Conservation (phyloP, 1,139 yeast species). For the Protomyces macrosporus region DNA sequence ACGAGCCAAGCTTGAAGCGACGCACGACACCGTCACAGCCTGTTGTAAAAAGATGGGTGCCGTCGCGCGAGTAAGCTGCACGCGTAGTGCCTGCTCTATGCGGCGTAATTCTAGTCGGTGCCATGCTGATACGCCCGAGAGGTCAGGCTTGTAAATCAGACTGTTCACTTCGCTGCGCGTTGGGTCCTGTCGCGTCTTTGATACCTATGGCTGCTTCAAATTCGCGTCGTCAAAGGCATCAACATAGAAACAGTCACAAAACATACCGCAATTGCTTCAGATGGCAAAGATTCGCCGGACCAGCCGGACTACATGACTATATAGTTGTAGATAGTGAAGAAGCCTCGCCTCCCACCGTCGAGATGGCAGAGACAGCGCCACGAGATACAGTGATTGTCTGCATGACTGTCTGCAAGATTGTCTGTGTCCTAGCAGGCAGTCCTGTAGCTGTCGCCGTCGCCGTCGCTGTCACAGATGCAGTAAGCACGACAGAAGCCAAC, state of each 20-base stretch:
- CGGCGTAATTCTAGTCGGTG: conserved; percentile 6
- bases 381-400: background rate
- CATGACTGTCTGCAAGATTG: background rate
- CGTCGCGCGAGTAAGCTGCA: conserved; percentile 39
- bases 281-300: background rate
- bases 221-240: too few species aligned
- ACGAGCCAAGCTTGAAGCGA: conserved; percentile 38
- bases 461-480: too few species aligned
- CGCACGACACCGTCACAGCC: conserved; percentile 41
- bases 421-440: background rate
- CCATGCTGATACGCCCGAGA: background rate
- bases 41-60: conserved; percentile 39
- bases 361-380: background rate
- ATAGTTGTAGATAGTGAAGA: too few species aligned
- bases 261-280: too few species aligned
- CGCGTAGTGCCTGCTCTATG: conserved; percentile 40
- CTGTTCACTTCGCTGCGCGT: too few species aligned
- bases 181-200: too few species aligned
- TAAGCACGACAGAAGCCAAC: too few species aligned
- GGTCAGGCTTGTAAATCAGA: too few species aligned
- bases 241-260: background rate
- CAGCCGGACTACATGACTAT: background rate
- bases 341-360: too few species aligned
- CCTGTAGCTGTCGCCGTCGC: too few species aligned
- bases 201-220: too few species aligned